A percentile compares a stretch with the other conserved stretches of the same genome.
Evolutionary conservation across 352 stramenopile genomes (phyloP).

Genomic region (Pythium grandisporangium): DNA sequence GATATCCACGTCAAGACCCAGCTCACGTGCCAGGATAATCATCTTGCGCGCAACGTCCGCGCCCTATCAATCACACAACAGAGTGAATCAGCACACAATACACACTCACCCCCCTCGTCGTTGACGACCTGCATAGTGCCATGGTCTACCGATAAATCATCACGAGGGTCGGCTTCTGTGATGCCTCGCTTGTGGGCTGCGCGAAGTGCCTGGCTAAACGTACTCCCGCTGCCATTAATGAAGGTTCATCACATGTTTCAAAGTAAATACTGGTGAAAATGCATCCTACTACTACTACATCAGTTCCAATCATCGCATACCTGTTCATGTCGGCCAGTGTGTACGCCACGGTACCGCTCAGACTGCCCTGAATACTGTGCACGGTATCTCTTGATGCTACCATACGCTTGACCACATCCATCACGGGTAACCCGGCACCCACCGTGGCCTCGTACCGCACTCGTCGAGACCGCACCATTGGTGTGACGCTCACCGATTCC

Average conservation of each 20-base stretch:
- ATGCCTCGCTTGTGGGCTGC: slow-evolving; percentile 41
- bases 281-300: too few species aligned
- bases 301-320: too few species aligned
- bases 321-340: slow-evolving; percentile 28
- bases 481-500: slow-evolving; percentile 1
- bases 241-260: too few species aligned
- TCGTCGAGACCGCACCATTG: slow-evolving; percentile 4
- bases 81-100: not conserved
- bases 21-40: slow-evolving; percentile 49
- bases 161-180: slow-evolving; percentile 56
- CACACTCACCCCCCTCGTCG: too few species aligned
- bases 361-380: slow-evolving; percentile 30
- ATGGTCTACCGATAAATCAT: slow-evolving; percentile 34
- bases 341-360: slow-evolving; percentile 61
- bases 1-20: slow-evolving; percentile 24
- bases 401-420: slow-evolving; percentile 37
- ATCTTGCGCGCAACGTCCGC: slow-evolving; percentile 63
- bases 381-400: slow-evolving; percentile 38
- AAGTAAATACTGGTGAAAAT: too few species aligned
- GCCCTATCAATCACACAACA: slow-evolving; percentile 14
- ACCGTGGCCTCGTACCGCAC: slow-evolving; percentile 51
- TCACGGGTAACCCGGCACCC: slow-evolving; percentile 48
- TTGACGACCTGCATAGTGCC: too few species aligned
- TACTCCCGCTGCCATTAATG: slow-evolving; percentile 15
- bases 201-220: slow-evolving; percentile 34